Percentiles rank a stretch among this genome's conserved stretches.
These are phyloP conservation scores for Linnemannia zychae DNA, from an alignment of 192 early-diverging fungal genomes.

Conservation along the genomic window DNA sequence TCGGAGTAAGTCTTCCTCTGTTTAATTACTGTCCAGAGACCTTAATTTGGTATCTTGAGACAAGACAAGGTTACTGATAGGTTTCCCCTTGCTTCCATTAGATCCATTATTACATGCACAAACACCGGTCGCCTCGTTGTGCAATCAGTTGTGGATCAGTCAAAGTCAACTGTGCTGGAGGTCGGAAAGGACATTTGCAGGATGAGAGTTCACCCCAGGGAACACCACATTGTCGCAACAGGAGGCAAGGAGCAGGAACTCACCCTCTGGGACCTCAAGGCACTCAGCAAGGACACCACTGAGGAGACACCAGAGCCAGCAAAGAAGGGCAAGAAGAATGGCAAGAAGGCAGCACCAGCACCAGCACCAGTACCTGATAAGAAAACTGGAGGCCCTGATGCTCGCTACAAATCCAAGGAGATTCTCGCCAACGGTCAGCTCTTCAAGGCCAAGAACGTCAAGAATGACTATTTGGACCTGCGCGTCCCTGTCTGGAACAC, in stretches of 20 bases:
- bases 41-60: not conserved
- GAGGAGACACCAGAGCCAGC: constrained; percentile 33
- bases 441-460: constrained; percentile 90
- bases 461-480: constrained; percentile 84
- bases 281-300: constrained; percentile 11
- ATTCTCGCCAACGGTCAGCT: constrained; percentile 84
- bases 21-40: not conserved
- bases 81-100: not conserved
- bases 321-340: constrained; percentile 22
- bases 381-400: constrained; percentile 17
- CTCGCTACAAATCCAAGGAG: constrained; percentile 80
- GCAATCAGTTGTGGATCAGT: constrained; percentile 33
- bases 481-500: constrained; percentile 92
- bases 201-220: constrained; percentile 76
- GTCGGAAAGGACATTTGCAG: constrained; percentile 70
- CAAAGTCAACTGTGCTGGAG: constrained; percentile 42
- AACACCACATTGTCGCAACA: constrained; percentile 79
- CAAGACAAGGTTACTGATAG: constrained; percentile 13
- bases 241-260: constrained; percentile 92
- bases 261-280: constrained; percentile 78
- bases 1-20: constrained; percentile 52
- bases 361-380: constrained; percentile 33
- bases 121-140: constrained; percentile 40
- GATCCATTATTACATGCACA: constrained; percentile 42
- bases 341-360: constrained; percentile 19